These are phyloP conservation scores for Trichoderma gamsii DNA, from an alignment of 495 filamentous ascomycete species.

Conservation along the genomic window DNA sequence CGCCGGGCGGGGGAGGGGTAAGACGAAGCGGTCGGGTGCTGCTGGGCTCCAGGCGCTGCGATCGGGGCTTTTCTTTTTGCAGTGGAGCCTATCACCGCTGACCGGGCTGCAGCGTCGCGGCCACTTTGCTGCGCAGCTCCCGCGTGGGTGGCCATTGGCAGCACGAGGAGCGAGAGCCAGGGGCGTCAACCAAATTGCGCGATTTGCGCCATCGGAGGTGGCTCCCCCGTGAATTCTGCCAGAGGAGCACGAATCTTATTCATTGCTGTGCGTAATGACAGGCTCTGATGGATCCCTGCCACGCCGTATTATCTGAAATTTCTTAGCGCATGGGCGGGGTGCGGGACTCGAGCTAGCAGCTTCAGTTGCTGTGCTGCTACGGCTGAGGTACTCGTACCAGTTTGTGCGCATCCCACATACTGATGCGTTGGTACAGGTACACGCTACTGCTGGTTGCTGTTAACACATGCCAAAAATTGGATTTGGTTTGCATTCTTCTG, in stretches of 20 bases:
- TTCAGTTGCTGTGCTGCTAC: too few species aligned
- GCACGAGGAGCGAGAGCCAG: not conserved
- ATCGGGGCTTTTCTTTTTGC: not conserved
- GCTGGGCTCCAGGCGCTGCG: not conserved
- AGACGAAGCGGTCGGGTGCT: constrained; percentile 4
- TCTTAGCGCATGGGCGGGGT: not conserved
- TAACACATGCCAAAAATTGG: too few species aligned
- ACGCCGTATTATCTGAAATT: not conserved
- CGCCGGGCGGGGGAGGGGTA: constrained; percentile 13
- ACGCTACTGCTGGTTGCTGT: too few species aligned
- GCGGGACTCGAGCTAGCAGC: too few species aligned
- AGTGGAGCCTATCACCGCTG: not conserved
- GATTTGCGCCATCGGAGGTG: constrained; percentile 13
- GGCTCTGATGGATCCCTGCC: constrained; percentile 1
- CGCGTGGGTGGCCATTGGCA: not conserved
- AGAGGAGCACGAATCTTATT: not conserved
- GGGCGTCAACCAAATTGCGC: constrained; percentile 9
- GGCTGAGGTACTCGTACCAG: too few species aligned
- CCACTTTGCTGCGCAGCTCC: not conserved
- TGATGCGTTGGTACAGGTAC: too few species aligned
- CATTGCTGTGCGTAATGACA: constrained; percentile 10
- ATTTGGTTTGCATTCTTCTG: too few species aligned
- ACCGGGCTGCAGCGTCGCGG: not conserved
- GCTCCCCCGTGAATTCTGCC: not conserved
- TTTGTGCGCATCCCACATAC: too few species aligned